phyloP scores from a whole-genome alignment of 305 asterid species.

The Fraxinus baroniana region DNA sequence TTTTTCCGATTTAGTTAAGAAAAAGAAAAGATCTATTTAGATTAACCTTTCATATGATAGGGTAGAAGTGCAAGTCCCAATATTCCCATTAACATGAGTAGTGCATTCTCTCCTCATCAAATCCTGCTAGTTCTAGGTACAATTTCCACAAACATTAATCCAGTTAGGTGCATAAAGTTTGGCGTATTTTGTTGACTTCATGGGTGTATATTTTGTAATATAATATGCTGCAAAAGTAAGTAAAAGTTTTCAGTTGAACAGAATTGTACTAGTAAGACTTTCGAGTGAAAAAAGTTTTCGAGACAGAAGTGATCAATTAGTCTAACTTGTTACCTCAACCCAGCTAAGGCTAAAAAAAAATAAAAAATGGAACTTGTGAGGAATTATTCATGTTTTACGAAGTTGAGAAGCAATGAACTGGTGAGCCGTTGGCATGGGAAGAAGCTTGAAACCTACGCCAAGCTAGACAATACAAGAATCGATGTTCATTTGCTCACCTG shows the following conservation, averaged over 20 bases:
- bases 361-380: background rate
- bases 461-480: background rate
- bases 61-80: no score
- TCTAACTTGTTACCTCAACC: background rate
- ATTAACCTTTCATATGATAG: no score
- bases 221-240: no score
- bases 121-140: background rate
- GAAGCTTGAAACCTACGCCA: background rate
- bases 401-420: background rate
- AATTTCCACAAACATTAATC: no score
- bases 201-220: no score
- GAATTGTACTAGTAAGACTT: background rate
- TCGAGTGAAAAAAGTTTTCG: background rate
- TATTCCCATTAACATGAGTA: background rate
- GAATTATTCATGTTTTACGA: background rate
- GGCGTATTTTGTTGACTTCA: no score
- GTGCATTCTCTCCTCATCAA: background rate
- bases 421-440: background rate
- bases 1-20: no score
- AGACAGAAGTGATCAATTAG: background rate
- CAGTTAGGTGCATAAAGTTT: no score
- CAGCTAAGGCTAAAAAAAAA: background rate
- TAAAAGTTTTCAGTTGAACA: background rate
- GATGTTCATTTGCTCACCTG: background rate
- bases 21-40: no score